These are phyloP conservation scores for Suillus subalutaceus DNA, from an alignment of 768 basidiomycete species.

Conservation along the genomic window DNA sequence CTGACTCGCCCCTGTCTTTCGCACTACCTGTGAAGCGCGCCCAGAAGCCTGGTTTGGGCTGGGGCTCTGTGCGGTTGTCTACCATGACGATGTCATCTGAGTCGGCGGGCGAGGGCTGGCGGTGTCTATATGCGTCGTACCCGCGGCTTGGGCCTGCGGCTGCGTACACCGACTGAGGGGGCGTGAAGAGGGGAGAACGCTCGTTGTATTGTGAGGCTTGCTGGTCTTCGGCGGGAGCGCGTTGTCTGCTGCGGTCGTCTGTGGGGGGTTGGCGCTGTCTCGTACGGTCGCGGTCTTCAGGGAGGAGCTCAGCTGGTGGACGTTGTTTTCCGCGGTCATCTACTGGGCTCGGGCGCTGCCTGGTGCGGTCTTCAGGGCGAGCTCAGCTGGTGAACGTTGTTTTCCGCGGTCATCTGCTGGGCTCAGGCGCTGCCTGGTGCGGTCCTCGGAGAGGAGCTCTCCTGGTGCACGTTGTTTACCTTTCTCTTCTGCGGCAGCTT, in stretches of 20 bases:
- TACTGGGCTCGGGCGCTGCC: neutral
- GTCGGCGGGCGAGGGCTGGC: neutral
- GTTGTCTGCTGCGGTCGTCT: neutral
- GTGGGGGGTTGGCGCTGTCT: neutral
- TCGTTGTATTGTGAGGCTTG: slow-evolving; percentile 1
- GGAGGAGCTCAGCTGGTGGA: neutral
- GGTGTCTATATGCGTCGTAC: neutral
- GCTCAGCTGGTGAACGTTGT: neutral
- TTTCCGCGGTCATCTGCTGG: slow-evolving; percentile 2
- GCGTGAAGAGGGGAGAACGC: slow-evolving; percentile 6
- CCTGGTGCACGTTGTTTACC: slow-evolving; percentile 3
- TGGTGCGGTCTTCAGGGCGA: neutral
- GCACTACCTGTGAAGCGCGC: neutral
- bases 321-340: slow-evolving; percentile 5
- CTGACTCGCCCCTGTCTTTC: neutral
- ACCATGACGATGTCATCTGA: slow-evolving; percentile 4
- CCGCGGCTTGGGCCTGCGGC: slow-evolving; percentile 1
- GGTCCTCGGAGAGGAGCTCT: neutral
- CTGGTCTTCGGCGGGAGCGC: neutral
- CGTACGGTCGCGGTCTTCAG: neutral
- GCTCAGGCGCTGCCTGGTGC: neutral
- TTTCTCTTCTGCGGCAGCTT: neutral
- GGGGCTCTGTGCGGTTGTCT: neutral
- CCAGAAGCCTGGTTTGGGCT: slow-evolving; percentile 5
- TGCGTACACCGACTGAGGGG: neutral